Evolutionary conservation across 2,329 filamentous ascomycete species (phyloP), one percentile per base, ranked within the genome.

Genomic region (Coniochaeta sp.): DNA sequence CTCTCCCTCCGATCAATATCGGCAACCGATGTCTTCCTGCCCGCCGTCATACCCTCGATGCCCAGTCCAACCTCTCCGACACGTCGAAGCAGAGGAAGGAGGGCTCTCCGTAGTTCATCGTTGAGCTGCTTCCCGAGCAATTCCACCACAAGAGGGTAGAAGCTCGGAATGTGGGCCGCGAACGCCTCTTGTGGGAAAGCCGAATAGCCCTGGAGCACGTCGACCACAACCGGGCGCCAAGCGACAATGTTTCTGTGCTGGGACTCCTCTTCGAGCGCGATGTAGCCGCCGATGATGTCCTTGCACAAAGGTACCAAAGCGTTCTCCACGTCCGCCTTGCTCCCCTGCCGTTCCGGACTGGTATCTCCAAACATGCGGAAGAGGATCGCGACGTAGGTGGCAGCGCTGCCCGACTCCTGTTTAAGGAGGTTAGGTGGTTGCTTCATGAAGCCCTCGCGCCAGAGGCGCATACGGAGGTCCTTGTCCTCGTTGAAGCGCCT

Each of bases 371-470:
- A 99, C 94, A 99, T 99, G 48, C 94, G 81, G 71, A 99, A 90
- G 26, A 99, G 74, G 58, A 99, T 99, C 55, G 87, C 87, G 31
- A 99, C 90, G 66, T 99, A 99, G 1, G 95, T 96, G 2, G 89
- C 89, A 1, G 94, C 94, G 51, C 87, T 89, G 35, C 94, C 92
- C 55, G 83, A 89, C 71, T 99, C 94, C 67, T 99, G 94, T 73
- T 99, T 99, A 27, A 99, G 79, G 12, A 99, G 77, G 63, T 99
- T 99, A 3, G 94, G 94, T 14, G 94, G 92, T 66, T 99, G 94
- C 71, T 95, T 96, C 94, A 99, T 99, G 77, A 99, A 99, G 0
- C 95, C 94, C 67, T 99, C 94, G 49, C 91, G 81, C 90, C 95
- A 99, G 16, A 99, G 77, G 16, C 89, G 83, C 79, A 95, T 95